These are phyloP conservation scores for Aspergillus pseudoglaucus DNA, from an alignment of 2,329 filamentous ascomycete genomes.

Conservation along the genomic window DNA sequence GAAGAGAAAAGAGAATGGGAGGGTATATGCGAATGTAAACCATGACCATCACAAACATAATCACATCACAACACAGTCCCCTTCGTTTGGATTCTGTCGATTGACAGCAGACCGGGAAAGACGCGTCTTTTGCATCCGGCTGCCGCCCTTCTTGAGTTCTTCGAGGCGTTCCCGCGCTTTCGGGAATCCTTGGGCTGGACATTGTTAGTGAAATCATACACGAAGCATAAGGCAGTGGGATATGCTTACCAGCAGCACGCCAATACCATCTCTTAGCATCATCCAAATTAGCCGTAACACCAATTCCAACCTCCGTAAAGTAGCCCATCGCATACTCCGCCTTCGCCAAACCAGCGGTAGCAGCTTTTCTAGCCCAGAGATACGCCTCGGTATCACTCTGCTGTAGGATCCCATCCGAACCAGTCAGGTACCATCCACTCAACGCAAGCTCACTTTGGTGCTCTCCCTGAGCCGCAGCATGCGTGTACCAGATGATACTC, in stretches of 20 bases:
- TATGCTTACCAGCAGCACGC: conserved; percentile 76
- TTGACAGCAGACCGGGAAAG: conserved; percentile 77
- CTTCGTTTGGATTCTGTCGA: conserved; percentile 79
- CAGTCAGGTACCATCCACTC: conserved; percentile 92
- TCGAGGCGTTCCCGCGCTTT: conserved; percentile 90
- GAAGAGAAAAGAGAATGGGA: conserved; percentile 2
- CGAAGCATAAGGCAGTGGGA: background rate
- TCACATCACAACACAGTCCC: conserved; percentile 61
- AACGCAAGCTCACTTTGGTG: conserved; percentile 84
- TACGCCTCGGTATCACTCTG: conserved; percentile 96
- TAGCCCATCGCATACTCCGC: conserved; percentile 98
- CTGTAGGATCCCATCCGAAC: conserved; percentile 75
- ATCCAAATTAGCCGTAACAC: conserved; percentile 75
- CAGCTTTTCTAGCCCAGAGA: conserved; percentile 92
- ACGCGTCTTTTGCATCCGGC: conserved; percentile 64
- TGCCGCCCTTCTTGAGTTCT: conserved; percentile 76
- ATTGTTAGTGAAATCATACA: conserved; percentile 5
- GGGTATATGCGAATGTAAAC: too few relatives aligned
- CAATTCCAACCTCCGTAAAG: conserved; percentile 92
- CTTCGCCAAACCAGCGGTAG: conserved; percentile 78
- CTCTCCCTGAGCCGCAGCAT: conserved; percentile 84
- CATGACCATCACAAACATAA: conserved; percentile 1
- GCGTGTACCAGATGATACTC: conserved; percentile 91
- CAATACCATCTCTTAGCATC: conserved; percentile 99
- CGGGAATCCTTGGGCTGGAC: conserved; percentile 82